Evolutionary conservation across 805 yeast genomes (phyloP).

Genomic region (Lachancea nothofagi): DNA sequence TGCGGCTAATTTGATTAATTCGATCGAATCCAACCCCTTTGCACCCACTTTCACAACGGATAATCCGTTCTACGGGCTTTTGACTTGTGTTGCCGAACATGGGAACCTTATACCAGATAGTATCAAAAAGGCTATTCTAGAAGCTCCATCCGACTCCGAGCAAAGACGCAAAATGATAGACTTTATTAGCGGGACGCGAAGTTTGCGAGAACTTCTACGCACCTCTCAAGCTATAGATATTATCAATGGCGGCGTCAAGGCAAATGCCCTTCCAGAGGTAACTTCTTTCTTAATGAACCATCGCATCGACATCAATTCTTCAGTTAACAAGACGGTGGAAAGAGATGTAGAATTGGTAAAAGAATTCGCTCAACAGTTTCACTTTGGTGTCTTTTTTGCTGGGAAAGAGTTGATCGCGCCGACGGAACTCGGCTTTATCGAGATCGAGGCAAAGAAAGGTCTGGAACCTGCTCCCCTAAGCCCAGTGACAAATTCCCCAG

Average conservation of each 20-base stretch:
- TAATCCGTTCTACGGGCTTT: slow-evolving; percentile 55
- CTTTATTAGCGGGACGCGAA: slow-evolving; percentile 13
- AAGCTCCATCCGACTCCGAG: slow-evolving; percentile 33
- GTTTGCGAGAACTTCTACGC: slow-evolving; percentile 32
- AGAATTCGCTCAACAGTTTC: slow-evolving; percentile 42
- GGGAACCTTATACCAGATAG: slow-evolving; percentile 21
- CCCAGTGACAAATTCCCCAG: slow-evolving; percentile 31
- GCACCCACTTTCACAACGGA: slow-evolving; percentile 33
- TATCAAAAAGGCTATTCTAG: slow-evolving; percentile 26
- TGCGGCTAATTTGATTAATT: slow-evolving; percentile 49
- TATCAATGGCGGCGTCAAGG: slow-evolving; percentile 66
- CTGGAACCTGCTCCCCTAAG: slow-evolving; percentile 42
- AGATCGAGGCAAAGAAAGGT: slow-evolving; percentile 16
- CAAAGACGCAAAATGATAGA: slow-evolving; percentile 36
- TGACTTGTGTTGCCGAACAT: slow-evolving; percentile 61
- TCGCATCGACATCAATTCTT: slow-evolving; percentile 55
- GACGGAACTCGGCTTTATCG: slow-evolving; percentile 31
- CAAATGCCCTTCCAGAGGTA: slow-evolving; percentile 71
- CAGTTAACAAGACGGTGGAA: slow-evolving; percentile 39
- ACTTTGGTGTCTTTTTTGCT: slow-evolving; percentile 39
- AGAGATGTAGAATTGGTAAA: slow-evolving; percentile 35
- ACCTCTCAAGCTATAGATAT: slow-evolving; percentile 69
- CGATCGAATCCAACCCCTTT: slow-evolving; percentile 52
- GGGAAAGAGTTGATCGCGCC: slow-evolving; percentile 22
- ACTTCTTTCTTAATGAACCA: slow-evolving; percentile 53